Percentiles rank a stretch among this genome's conserved stretches.
These are phyloP conservation scores for Epichloe coenophiala DNA, from an alignment of 2,329 filamentous ascomycete genomes.

Conservation along the genomic window DNA sequence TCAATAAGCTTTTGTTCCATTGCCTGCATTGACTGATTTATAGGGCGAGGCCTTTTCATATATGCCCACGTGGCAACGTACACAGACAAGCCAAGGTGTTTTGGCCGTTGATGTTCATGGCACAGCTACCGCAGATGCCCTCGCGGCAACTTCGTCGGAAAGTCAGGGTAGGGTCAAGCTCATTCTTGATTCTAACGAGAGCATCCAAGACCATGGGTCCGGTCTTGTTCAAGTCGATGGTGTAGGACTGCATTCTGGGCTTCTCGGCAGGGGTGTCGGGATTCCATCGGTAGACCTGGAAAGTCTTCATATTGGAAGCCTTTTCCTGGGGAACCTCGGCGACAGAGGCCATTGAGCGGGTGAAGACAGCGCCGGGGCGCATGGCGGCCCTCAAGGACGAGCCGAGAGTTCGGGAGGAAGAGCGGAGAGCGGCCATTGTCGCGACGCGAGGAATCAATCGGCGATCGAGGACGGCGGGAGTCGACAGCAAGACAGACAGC, in stretches of 20 bases:
- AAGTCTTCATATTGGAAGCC: slow-evolving; percentile 71
- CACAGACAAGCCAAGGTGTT: slow-evolving; percentile 97
- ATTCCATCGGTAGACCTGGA: slow-evolving; percentile 98
- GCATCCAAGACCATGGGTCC: slow-evolving; percentile 98
- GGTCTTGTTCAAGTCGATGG: slow-evolving; percentile 94
- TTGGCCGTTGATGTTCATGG: slow-evolving; percentile 99
- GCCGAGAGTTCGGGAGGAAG: slow-evolving; percentile 38
- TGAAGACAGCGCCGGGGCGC: slow-evolving; percentile 27
- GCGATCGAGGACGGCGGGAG: neutral
- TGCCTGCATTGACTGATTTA: neutral
- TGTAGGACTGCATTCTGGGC: slow-evolving; percentile 90
- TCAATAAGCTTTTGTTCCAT: neutral
- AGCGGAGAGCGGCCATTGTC: slow-evolving; percentile 49
- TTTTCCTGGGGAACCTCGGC: slow-evolving; percentile 46
- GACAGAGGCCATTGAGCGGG: slow-evolving; percentile 42
- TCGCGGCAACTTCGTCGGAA: slow-evolving; percentile 94
- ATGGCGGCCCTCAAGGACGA: slow-evolving; percentile 27
- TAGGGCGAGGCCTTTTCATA: neutral
- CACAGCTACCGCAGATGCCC: slow-evolving; percentile 96
- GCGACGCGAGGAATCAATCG: slow-evolving; percentile 6
- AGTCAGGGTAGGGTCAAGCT: slow-evolving; percentile 89
- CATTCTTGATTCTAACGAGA: slow-evolving; percentile 97
- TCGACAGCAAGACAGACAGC: neutral
- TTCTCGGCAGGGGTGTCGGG: slow-evolving; percentile 85
- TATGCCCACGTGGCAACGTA: slow-evolving; percentile 35